Percentiles rank a stretch among this genome's conserved stretches.
These are phyloP conservation scores for Diutina neorugosa DNA, from an alignment of 1,139 yeast genomes.

Conservation along the genomic window DNA sequence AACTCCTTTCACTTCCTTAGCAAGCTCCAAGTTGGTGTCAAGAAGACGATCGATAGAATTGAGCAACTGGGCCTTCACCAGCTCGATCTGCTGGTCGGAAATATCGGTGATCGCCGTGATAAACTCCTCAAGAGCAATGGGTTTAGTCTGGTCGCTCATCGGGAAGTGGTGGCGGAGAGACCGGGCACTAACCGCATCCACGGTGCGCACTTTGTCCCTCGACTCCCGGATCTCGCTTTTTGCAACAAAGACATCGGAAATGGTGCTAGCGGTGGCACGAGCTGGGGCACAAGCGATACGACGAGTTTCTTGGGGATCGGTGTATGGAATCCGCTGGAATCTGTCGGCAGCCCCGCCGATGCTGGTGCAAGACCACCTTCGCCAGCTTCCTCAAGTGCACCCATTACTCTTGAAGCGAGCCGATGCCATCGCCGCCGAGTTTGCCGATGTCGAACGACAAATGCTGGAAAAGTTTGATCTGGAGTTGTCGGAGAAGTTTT, in stretches of 20 bases:
- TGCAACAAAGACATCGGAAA: background rate
- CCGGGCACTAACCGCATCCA: background rate
- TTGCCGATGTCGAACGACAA: slow-evolving; percentile 32
- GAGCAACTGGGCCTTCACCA: slow-evolving; percentile 7
- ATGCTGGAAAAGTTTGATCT: slow-evolving; percentile 40
- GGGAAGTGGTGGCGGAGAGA: background rate
- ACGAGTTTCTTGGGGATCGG: background rate
- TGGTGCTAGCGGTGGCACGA: background rate
- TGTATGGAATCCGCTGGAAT: background rate
- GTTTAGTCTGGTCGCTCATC: slow-evolving; percentile 7
- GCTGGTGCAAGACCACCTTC: background rate
- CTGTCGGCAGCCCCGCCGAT: background rate
- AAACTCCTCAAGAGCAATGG: slow-evolving; percentile 20
- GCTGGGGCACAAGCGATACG: background rate
- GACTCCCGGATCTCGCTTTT: too few species aligned
- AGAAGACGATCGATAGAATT: slow-evolving; percentile 4
- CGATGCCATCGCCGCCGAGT: slow-evolving; percentile 36
- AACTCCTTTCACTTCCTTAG: background rate
- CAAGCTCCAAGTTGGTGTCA: slow-evolving; percentile 2
- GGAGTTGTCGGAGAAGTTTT: slow-evolving; percentile 42
- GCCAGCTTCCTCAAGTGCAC: slow-evolving; percentile 21
- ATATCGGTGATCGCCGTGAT: slow-evolving; percentile 19
- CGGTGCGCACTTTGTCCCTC: background rate
- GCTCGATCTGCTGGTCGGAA: slow-evolving; percentile 21
- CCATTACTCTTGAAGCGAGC: slow-evolving; percentile 60